Base-by-base conservation (phyloP, 768 basidiomycete genomes). In the Boletus reticulatus region DNA sequence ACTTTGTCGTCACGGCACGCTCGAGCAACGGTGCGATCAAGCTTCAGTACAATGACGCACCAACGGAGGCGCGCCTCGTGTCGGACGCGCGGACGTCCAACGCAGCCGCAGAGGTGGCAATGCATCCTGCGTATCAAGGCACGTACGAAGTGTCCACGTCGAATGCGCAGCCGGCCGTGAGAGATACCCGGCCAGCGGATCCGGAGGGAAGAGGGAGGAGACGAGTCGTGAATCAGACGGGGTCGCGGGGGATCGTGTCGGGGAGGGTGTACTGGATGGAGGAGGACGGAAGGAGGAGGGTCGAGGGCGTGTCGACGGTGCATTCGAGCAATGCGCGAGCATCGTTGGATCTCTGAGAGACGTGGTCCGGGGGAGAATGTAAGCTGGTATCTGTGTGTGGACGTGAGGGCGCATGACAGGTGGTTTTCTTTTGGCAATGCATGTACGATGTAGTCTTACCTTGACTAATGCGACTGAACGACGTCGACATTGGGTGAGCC, bases 61-160 rank as follows among this genome's bases (percentile, higher is more conserved):
- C 79, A 0, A 27, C 66, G 37, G 42, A 66, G 46, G 61, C 70
- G 0, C 31, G 43, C n/a, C 72, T 81, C n/a, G 38, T 47, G 0
- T 64, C 76, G n/a, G 55, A 61, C 4, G 73, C 42, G 24, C 47
- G 24, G 11, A 75, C 78, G 14, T 72, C 75, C 5, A 79, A 80
- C 41, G 31, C 54, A 0, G 45, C 50, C 0, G 73, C 66, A 7
- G 43, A 24, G 10, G 67, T 71, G 2, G 37, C 14, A 34, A 66
- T 78, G 49, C 73, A 74, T 10, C 48, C 62, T 4, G 66, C 75
- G 16, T 80, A 64, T 50, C 78, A 81, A 50, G 80, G 80, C 39
- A 49, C 51, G 19, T 78, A 75, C 58, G 59, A 57, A 7, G 56
- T 75, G 24, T 14, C 43, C 37, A 72, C 76, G 37, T 66, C 66